Evolutionary conservation across 2,329 filamentous ascomycete genomes (phyloP).

Genomic region (Uncinocarpus reesii): DNA sequence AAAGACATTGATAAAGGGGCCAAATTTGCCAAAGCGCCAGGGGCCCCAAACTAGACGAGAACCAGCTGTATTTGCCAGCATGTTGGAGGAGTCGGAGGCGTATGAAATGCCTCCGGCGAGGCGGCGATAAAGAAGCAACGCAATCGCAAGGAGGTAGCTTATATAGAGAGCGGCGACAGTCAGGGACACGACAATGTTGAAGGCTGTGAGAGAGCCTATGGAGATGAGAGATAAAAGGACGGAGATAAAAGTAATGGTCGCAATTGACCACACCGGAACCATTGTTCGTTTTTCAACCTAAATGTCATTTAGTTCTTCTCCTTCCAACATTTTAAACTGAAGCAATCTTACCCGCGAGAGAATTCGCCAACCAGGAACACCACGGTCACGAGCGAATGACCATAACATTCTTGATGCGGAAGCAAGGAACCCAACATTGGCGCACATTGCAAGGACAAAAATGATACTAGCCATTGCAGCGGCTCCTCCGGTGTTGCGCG

Average conservation of each 20-base stretch:
- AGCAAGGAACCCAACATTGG: conserved; percentile 27
- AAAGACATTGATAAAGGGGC: conserved; percentile 27
- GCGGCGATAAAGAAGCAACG: conserved; percentile 37
- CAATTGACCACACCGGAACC: conserved; percentile 35
- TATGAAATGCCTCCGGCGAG: conserved; percentile 21
- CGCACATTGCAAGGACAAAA: conserved; percentile 30
- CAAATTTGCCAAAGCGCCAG: conserved; percentile 22
- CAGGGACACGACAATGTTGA: conserved; percentile 46
- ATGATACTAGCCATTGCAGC: conserved; percentile 41
- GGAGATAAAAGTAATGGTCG: conserved; percentile 26
- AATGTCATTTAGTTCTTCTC: conserved; percentile 4
- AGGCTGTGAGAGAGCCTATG: conserved; percentile 43
- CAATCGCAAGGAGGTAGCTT: conserved; percentile 43
- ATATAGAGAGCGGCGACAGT: conserved; percentile 42
- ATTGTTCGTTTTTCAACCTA: conserved; percentile 30
- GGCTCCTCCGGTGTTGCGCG: conserved; percentile 34
- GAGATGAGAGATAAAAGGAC: conserved; percentile 40
- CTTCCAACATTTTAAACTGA: neutral
- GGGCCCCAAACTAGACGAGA: conserved; percentile 23
- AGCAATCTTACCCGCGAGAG: conserved; percentile 22
- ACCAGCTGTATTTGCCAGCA: conserved; percentile 16
- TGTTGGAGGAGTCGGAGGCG: conserved; percentile 16
- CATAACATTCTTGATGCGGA: conserved; percentile 34
- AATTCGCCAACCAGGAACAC: conserved; percentile 29
- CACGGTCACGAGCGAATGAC: conserved; percentile 37